phyloP scores from a whole-genome alignment of 306 rosid genomes.

The Cicer yamashitae region DNA sequence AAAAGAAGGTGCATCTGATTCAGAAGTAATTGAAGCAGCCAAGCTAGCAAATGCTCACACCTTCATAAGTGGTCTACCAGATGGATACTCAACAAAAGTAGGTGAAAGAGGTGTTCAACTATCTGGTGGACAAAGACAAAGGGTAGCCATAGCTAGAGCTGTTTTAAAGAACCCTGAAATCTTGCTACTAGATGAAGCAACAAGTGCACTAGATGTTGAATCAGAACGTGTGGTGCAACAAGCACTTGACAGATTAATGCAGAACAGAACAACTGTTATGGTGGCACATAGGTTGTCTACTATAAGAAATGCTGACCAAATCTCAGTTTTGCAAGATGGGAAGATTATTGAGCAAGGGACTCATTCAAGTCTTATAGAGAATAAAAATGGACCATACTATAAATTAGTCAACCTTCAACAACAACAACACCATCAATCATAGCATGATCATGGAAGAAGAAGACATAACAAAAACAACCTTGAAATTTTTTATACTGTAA shows the following conservation, averaged over 20 bases:
- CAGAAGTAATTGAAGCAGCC: conserved; percentile 88
- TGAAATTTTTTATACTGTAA: conserved; percentile 46
- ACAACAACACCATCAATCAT: conserved; percentile 70
- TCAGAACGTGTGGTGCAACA: conserved; percentile 88
- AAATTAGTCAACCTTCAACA: conserved; percentile 94
- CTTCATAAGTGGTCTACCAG: conserved; percentile 87
- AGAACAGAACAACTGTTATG: conserved; percentile 82
- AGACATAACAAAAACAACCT: conserved; percentile 30
- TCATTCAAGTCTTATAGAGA: conserved; percentile 76
- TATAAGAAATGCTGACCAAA: conserved; percentile 85
- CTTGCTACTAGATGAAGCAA: conserved; percentile 85
- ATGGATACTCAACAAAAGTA: conserved; percentile 90
- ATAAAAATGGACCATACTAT: conserved; percentile 76
- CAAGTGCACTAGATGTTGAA: conserved; percentile 88
- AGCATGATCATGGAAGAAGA: conserved; percentile 33
- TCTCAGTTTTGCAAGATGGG: conserved; percentile 87
- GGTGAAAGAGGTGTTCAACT: conserved; percentile 96
- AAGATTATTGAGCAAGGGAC: conserved; percentile 92
- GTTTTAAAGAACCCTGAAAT: conserved; percentile 86
- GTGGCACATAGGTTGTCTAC: conserved; percentile 96
- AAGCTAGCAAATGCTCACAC: conserved; percentile 89
- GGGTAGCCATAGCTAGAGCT: conserved; percentile 94
- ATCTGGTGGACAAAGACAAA: conserved; percentile 90
- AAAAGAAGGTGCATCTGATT: conserved; percentile 83
- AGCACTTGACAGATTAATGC: conserved; percentile 84